Evolutionary conservation across 768 basidiomycete genomes (phyloP).

Genomic region (Kondoa subrosea): DNA sequence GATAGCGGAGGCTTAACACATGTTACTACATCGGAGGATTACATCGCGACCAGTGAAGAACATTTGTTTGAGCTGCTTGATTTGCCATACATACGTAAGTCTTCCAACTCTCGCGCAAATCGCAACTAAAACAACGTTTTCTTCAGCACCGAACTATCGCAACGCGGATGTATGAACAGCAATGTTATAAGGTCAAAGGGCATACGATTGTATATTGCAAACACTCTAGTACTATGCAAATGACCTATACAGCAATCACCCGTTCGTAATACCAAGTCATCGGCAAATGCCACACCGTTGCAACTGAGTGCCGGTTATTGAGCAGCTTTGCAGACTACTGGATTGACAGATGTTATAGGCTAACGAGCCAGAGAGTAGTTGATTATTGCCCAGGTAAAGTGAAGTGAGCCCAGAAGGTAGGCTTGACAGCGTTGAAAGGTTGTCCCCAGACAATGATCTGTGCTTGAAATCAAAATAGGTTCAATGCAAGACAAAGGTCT

Average conservation of each 20-base stretch:
- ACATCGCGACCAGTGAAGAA: conserved; percentile 11
- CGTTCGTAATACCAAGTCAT: too few relatives aligned
- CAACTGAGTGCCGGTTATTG: background rate
- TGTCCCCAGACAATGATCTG: too few relatives aligned
- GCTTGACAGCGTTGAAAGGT: too few relatives aligned
- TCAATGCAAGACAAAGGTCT: too few relatives aligned
- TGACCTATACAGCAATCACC: background rate
- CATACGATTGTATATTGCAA: too few relatives aligned
- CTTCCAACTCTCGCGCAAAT: background rate
- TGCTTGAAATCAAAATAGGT: too few relatives aligned
- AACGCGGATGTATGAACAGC: background rate
- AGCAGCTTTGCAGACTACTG: background rate
- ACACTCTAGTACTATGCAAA: background rate
- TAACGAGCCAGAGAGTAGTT: background rate
- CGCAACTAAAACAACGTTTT: background rate
- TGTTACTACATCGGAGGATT: conserved; percentile 6
- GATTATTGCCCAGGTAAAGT: too few relatives aligned
- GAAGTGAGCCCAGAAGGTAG: too few relatives aligned
- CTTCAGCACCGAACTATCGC: background rate
- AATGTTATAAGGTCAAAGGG: too few relatives aligned
- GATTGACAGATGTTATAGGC: background rate
- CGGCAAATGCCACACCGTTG: background rate
- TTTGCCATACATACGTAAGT: conserved; percentile 19
- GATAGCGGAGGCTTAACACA: conserved; percentile 15
- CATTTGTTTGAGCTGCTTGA: conserved; percentile 20